Conservation (phyloP, 225 moss, liverwort and hornwort species). For the Rhytidiadelphus loreus region DNA sequence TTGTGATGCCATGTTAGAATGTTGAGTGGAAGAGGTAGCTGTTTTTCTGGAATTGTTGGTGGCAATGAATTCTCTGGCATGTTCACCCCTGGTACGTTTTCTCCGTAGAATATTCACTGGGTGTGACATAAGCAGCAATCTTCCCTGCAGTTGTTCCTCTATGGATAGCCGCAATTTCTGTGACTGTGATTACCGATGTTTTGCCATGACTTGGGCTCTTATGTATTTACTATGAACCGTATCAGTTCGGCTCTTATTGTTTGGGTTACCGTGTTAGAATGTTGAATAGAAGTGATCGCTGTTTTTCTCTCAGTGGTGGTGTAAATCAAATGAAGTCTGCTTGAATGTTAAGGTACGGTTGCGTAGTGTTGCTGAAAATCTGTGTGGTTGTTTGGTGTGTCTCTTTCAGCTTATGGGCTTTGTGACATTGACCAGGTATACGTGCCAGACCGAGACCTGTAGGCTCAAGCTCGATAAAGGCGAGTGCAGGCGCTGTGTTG, state of each 20-base stretch:
- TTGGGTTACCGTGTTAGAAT: not conserved
- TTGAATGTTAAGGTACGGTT: not conserved
- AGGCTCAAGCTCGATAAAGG: not conserved
- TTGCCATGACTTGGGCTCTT: not conserved
- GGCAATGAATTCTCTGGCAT: no score
- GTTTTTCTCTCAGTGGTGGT: not conserved
- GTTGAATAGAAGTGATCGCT: not conserved
- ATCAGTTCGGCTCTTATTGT: not conserved
- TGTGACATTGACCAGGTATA: constrained; percentile 28
- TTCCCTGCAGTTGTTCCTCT: not conserved
- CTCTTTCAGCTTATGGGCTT: constrained; percentile 20
- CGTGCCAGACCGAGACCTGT: not conserved
- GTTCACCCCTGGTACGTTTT: not conserved
- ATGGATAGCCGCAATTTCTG: not conserved
- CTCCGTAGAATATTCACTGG: not conserved
- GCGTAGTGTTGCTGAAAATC: not conserved
- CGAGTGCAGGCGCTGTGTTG: not conserved
- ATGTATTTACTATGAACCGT: not conserved
- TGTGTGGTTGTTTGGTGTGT: not conserved
- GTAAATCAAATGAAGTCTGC: not conserved
- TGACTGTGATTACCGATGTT: not conserved
- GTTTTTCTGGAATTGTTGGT: no score
- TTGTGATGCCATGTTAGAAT: no score
- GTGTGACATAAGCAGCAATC: not conserved
- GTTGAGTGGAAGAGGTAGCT: no score